Percentiles rank a stretch among this genome's conserved stretches.
Evolutionary conservation across 768 basidiomycete species (phyloP).

Genomic region (Galerina marginata): DNA sequence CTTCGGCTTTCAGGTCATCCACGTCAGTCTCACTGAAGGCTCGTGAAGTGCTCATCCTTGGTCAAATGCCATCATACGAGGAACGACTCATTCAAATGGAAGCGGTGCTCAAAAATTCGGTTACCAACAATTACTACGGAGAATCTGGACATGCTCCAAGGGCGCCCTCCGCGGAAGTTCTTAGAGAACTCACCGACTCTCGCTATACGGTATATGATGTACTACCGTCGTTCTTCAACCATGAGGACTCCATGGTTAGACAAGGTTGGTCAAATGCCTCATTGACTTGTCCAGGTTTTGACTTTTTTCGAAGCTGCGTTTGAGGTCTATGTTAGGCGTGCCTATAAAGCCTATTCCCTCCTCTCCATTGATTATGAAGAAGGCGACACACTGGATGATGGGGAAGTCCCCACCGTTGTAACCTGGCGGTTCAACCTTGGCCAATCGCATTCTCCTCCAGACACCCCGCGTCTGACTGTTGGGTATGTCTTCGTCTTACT

Average conservation of each 20-base stretch:
- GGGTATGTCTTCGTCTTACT: conserved; percentile 40
- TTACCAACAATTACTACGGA: conserved; percentile 88
- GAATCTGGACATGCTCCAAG: conserved; percentile 71
- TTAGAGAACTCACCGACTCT: conserved; percentile 94
- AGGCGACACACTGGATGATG: conserved; percentile 84
- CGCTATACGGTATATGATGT: conserved; percentile 98
- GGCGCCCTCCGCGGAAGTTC: conserved; percentile 81
- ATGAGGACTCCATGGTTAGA: conserved; percentile 81
- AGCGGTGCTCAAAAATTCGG: conserved; percentile 85
- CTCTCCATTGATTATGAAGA: conserved; percentile 95
- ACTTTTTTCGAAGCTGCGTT: conserved; percentile 69
- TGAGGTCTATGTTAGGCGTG: conserved; percentile 95
- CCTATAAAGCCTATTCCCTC: conserved; percentile 92
- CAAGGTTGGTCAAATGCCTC: conserved; percentile 58
- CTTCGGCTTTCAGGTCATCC: conserved; percentile 65
- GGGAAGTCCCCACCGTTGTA: conserved; percentile 78
- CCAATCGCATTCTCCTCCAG: conserved; percentile 83
- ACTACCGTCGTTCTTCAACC: conserved; percentile 92
- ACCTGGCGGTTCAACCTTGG: conserved; percentile 98
- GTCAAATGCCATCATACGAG: conserved; percentile 96
- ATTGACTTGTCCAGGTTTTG: neutral
- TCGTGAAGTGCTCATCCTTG: conserved; percentile 94
- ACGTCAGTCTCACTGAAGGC: conserved; percentile 92
- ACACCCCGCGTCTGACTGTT: conserved; percentile 71
- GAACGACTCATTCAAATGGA: conserved; percentile 96